These are phyloP conservation scores for Colletotrichum navitas DNA, from an alignment of 2,329 filamentous ascomycete species.

Conservation along the genomic window DNA sequence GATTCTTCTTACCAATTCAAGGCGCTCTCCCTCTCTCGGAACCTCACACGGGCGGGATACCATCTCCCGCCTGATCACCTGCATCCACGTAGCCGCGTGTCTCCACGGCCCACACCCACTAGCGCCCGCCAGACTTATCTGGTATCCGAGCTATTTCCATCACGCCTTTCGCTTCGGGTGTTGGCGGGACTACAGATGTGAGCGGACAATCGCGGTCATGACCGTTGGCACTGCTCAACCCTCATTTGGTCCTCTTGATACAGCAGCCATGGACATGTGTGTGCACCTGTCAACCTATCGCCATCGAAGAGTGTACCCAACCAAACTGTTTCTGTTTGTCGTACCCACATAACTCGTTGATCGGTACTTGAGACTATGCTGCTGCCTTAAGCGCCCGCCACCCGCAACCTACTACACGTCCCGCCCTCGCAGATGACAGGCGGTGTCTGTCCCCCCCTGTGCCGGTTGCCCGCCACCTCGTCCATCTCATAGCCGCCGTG, in stretches of 20 bases:
- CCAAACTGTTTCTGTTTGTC: neutral
- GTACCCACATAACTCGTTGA: neutral
- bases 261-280: neutral
- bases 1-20: neutral
- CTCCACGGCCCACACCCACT: neutral
- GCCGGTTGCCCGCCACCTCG: neutral
- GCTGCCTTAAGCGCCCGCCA: slow-evolving; percentile 10
- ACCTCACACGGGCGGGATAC: too few relatives aligned
- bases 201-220: neutral
- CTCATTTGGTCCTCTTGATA: neutral
- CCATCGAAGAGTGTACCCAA: neutral
- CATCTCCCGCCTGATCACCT: too few relatives aligned
- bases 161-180: neutral
- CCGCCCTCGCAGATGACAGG: slow-evolving; percentile 27
- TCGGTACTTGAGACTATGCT: neutral
- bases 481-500: neutral
- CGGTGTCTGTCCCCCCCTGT: neutral
- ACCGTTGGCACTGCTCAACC: neutral
- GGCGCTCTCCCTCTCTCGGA: neutral
- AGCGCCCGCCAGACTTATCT: neutral
- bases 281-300: neutral
- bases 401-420: slow-evolving; percentile 22
- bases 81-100: neutral
- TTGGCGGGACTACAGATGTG: neutral
- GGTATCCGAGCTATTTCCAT: neutral